These are phyloP conservation scores for Xylaria telfairii DNA, from an alignment of 495 filamentous ascomycete genomes.

Conservation along the genomic window DNA sequence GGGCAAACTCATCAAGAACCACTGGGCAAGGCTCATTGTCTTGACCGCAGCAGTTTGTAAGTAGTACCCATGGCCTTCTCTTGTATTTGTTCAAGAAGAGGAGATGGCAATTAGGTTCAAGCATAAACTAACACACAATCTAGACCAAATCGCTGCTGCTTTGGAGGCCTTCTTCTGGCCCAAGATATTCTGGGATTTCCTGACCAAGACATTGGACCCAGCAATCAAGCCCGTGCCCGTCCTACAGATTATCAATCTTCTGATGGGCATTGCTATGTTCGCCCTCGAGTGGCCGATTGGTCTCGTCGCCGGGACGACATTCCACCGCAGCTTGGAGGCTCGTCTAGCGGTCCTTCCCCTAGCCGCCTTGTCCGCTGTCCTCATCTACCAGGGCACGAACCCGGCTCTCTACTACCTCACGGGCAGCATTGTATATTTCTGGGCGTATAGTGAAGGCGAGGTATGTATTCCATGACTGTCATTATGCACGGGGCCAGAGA, in stretches of 20 bases:
- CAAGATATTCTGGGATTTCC: constrained; percentile 98
- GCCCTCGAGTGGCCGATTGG: constrained; percentile 91
- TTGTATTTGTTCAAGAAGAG: background rate
- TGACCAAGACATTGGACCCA: constrained; percentile 86
- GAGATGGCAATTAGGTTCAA: background rate
- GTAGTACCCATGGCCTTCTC: constrained; percentile 40
- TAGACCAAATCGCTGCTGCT: constrained; percentile 85
- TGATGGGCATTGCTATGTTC: constrained; percentile 79
- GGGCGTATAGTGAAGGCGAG: constrained; percentile 97
- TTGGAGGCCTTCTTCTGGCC: constrained; percentile 96
- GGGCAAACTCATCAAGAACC: constrained; percentile 98
- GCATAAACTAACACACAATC: constrained; percentile 20
- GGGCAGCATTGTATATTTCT: constrained; percentile 88
- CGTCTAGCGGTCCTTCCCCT: constrained; percentile 85
- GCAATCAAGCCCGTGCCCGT: constrained; percentile 87
- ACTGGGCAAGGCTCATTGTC: constrained; percentile 93
- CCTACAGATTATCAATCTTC: constrained; percentile 93
- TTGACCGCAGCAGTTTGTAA: constrained; percentile 83
- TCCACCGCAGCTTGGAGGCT: constrained; percentile 88
- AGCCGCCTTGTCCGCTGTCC: constrained; percentile 70
- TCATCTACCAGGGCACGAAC: constrained; percentile 93
- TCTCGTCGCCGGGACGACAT: constrained; percentile 65
- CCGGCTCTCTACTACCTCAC: constrained; percentile 91
- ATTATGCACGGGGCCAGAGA: background rate
- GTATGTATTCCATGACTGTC: constrained; percentile 48